phyloP scores from a whole-genome alignment of 1,284 basidiomycete genomes.

The Apiotrichum laibachii region DNA sequence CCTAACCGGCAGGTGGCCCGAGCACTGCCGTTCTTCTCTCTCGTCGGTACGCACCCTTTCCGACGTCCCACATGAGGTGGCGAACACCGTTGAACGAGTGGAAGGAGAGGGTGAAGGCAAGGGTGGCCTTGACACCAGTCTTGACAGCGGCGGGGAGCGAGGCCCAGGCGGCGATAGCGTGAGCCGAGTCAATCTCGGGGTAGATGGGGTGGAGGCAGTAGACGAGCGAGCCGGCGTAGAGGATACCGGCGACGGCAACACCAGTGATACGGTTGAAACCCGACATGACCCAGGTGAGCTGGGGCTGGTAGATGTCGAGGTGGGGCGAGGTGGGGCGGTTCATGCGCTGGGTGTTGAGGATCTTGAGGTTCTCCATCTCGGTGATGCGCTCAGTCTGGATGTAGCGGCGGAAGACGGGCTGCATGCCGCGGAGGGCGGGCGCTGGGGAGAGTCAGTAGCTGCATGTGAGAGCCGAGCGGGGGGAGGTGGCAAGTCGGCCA shows the following conservation, averaged over 20 bases:
- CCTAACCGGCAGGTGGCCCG: too few species aligned
- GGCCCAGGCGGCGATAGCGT: constrained; percentile 68
- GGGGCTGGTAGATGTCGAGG: constrained; percentile 94
- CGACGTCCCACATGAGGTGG: constrained; percentile 87
- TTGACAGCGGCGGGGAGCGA: constrained; percentile 70
- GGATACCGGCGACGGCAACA: constrained; percentile 69
- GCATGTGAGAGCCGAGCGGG: neutral
- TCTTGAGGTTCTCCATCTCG: constrained; percentile 35
- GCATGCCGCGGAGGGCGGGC: constrained; percentile 14
- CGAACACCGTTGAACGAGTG: constrained; percentile 88
- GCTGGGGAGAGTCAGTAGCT: constrained; percentile 9
- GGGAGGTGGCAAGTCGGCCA: neutral
- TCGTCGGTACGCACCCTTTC: constrained; percentile 66
- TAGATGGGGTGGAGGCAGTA: constrained; percentile 79
- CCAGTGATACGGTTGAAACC: constrained; percentile 86
- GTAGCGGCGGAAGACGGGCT: constrained; percentile 14
- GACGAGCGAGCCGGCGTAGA: constrained; percentile 84
- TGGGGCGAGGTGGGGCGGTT: constrained; percentile 85
- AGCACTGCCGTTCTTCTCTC: neutral
- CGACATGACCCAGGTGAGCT: constrained; percentile 80
- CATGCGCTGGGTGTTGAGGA: constrained; percentile 83
- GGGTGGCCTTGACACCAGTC: constrained; percentile 67
- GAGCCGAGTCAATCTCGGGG: constrained; percentile 63
- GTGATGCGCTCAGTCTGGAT: constrained; percentile 38
- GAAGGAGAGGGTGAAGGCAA: constrained; percentile 83